These are phyloP conservation scores for Phytopythium chamaehyphon DNA, from an alignment of 352 stramenopile genomes.

Conservation along the genomic window DNA sequence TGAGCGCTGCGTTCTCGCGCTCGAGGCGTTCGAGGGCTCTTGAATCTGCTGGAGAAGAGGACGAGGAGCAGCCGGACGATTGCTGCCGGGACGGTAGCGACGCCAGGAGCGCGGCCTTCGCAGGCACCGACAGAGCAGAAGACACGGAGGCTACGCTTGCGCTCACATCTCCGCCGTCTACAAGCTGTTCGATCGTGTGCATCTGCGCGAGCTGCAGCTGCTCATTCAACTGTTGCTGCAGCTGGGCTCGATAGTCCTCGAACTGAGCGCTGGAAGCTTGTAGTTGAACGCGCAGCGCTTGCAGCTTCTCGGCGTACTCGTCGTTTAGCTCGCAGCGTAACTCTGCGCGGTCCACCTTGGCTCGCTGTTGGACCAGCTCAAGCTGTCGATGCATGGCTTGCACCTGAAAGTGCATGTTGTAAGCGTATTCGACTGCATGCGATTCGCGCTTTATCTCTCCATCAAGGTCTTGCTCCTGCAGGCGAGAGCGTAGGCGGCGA, in stretches of 20 bases:
- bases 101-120: constrained; percentile 33
- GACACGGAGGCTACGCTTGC: constrained; percentile 8
- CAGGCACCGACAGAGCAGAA: constrained; percentile 41
- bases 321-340: constrained; percentile 39
- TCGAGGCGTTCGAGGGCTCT: constrained; percentile 36
- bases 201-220: constrained; percentile 55
- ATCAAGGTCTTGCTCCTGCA: constrained; percentile 7
- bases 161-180: constrained; percentile 25
- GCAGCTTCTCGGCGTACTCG: constrained; percentile 59
- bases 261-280: constrained; percentile 60
- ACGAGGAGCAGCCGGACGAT: not conserved
- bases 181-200: constrained; percentile 48
- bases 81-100: not conserved
- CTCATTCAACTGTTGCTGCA: constrained; percentile 57
- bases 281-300: constrained; percentile 43
- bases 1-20: constrained; percentile 63
- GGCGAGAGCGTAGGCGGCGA: not conserved
- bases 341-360: constrained; percentile 33
- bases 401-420: constrained; percentile 39
- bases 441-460: constrained; percentile 37
- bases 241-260: constrained; percentile 46
- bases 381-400: constrained; percentile 29
- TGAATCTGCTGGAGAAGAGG: constrained; percentile 8
- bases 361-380: constrained; percentile 15
- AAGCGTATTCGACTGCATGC: constrained; percentile 35